Evolutionary conservation across 2,329 filamentous ascomycete species (phyloP), one percentile per base, ranked within the genome.

Genomic region (Hypoxylon rubiginosum): DNA sequence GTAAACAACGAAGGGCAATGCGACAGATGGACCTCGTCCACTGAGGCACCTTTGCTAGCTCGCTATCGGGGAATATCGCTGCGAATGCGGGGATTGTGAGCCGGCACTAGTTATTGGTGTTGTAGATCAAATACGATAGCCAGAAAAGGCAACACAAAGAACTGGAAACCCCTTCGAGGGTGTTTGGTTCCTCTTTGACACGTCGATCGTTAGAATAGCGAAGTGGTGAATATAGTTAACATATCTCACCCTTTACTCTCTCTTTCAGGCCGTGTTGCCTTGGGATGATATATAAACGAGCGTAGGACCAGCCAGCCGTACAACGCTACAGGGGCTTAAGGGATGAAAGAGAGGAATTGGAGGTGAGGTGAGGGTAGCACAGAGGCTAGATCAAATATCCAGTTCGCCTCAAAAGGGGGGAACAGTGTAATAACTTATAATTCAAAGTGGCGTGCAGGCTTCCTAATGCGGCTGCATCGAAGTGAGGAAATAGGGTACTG

Each of bases 261-360:
- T 39, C 30, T 51, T 46, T 15, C 24, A 45, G 43, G 24, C 19
- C 21, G 34, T 51, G 46, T 62, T 10, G 51, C n/a, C 55, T 30
- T 32, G 17, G 43, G 54, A 55, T 36, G 34, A 28, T 32, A 39
- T 46, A 58, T 58, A 66, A 68, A 69, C 63, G 66, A 69, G 48
- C 50, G 66, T 66, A 58, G 48, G 50, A 58, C 60, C 64, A 58
- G 53, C 53, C 52, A 61, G 56, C 56, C 32, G 45, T 62, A 66
- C 54, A 52, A 17, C 51, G 53, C 51, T 48, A 46, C 24, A 30
- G 41, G 34, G 39, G 36, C 15, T 32, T 11, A 11, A 45, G 26
- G 15, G 28, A 26, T 10, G 26, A 39, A 28, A 34, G 15, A 32
- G 46, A 36, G 11, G 52, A 53, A 17, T 26, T 46, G 36, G 52